These are phyloP conservation scores for Suhomyces bribrorum DNA, from an alignment of 1,139 yeast genomes.

Conservation along the genomic window DNA sequence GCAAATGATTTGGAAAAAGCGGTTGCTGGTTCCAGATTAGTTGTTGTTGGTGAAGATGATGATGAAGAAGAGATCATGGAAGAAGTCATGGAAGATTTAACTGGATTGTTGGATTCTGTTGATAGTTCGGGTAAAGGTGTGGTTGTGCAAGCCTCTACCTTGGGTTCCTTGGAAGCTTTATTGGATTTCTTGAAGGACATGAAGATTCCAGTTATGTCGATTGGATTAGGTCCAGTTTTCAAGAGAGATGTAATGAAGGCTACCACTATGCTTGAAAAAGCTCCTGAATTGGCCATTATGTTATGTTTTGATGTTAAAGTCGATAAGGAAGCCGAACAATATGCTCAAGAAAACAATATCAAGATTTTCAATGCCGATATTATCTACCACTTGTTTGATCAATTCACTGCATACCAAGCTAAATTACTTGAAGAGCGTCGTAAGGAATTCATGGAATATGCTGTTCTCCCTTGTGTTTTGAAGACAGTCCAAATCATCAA, in stretches of 20 bases:
- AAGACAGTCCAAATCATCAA: constrained; percentile 94
- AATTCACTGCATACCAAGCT: constrained; percentile 89
- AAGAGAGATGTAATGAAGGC: constrained; percentile 99
- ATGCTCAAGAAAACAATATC: constrained; percentile 90
- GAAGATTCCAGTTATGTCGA: constrained; percentile 99
- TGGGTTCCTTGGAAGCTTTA: constrained; percentile 96
- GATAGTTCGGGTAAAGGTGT: constrained; percentile 96
- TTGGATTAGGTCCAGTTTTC: constrained; percentile 96
- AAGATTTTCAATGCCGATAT: constrained; percentile 94
- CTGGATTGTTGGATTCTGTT: constrained; percentile 91
- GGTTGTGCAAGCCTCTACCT: constrained; percentile 96
- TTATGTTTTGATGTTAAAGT: constrained; percentile 96
- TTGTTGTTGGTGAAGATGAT: constrained; percentile 95
- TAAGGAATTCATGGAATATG: constrained; percentile 82
- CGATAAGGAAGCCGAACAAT: constrained; percentile 97
- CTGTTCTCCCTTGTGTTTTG: constrained; percentile 93
- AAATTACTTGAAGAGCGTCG: constrained; percentile 87
- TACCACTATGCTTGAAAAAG: constrained; percentile 92
- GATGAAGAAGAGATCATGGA: constrained; percentile 98
- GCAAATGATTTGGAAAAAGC: constrained; percentile 98
- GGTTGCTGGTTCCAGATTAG: constrained; percentile 95
- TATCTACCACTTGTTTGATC: constrained; percentile 93
- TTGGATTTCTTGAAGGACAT: constrained; percentile 95
- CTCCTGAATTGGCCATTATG: constrained; percentile 95
- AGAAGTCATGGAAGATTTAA: constrained; percentile 97